A percentile compares a stretch with the other conserved stretches of the same genome.
phyloP scores from a whole-genome alignment of 108 stramenopile species.

The Cyclotella baltica region DNA sequence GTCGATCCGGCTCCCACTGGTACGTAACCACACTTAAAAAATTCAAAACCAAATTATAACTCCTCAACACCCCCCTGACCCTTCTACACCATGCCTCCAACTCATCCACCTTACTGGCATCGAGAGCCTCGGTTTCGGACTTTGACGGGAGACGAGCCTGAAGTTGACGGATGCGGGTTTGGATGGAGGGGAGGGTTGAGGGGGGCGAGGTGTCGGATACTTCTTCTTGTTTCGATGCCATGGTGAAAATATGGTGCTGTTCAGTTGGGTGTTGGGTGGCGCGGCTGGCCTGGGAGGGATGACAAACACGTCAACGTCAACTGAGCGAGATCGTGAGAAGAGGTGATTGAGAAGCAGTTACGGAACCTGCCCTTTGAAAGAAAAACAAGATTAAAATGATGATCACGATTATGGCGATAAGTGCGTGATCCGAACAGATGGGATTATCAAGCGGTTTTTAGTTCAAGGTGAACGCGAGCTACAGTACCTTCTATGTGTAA shows the following conservation, averaged over 20 bases:
- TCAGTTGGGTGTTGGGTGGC: neutral
- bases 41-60: conserved; percentile 40
- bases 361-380: no score
- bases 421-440: no score
- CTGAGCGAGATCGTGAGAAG: no score
- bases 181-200: neutral
- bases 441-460: no score
- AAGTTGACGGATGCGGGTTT: conserved; percentile 16
- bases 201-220: conserved; percentile 4
- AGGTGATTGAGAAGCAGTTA: no score
- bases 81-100: conserved; percentile 40
- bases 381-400: no score
- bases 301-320: no score
- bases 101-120: conserved; percentile 15
- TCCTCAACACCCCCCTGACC: conserved; percentile 23
- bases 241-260: neutral
- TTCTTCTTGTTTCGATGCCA: neutral
- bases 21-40: conserved; percentile 44
- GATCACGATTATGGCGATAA: no score
- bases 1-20: conserved; percentile 49
- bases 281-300: neutral
- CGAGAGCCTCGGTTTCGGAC: conserved; percentile 31
- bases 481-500: no score
- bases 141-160: conserved; percentile 30
- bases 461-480: no score